Percentiles rank a stretch among this genome's conserved stretches.
These are phyloP conservation scores for Rutstroemia sp. DNA, from an alignment of 2,329 filamentous ascomycete species.

Conservation along the genomic window DNA sequence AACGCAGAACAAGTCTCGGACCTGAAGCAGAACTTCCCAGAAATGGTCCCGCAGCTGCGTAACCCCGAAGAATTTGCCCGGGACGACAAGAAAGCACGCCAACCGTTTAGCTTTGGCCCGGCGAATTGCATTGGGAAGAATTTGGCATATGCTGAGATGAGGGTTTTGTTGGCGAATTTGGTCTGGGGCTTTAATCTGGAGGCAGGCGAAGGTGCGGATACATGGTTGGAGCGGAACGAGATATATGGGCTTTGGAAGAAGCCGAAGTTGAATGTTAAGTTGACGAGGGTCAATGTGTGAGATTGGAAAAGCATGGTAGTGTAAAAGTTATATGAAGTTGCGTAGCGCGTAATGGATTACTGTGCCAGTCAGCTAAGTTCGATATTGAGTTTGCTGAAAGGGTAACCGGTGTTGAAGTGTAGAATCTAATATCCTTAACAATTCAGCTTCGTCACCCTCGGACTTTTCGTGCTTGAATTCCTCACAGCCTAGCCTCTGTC, in stretches of 20 bases:
- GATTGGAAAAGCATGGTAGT: no score
- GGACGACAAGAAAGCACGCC: constrained; percentile 2
- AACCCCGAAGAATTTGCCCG: background rate
- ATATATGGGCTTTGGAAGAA: background rate
- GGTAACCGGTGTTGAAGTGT: no score
- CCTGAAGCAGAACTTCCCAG: background rate
- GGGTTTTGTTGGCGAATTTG: constrained; percentile 1
- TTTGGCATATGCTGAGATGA: constrained; percentile 10
- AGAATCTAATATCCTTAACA: no score
- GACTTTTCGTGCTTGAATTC: no score
- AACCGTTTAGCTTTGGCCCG: constrained; percentile 1
- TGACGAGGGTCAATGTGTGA: constrained; percentile 3
- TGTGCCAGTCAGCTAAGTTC: no score
- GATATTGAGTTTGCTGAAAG: no score
- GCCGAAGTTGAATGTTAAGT: constrained; percentile 1
- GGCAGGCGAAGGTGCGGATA: background rate
- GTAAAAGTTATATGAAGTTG: no score
- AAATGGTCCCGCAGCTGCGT: background rate
- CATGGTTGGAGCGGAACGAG: constrained; percentile 2
- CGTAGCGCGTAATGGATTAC: no score
- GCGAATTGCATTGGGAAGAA: constrained; percentile 8
- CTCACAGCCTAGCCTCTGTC: no score
- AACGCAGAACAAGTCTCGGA: background rate
- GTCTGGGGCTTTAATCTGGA: constrained; percentile 6
- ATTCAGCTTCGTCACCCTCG: no score